Percentiles rank a stretch among this genome's conserved stretches.
phyloP scores from a whole-genome alignment of 2,329 filamentous ascomycete species.

The Diaporthe vexans region DNA sequence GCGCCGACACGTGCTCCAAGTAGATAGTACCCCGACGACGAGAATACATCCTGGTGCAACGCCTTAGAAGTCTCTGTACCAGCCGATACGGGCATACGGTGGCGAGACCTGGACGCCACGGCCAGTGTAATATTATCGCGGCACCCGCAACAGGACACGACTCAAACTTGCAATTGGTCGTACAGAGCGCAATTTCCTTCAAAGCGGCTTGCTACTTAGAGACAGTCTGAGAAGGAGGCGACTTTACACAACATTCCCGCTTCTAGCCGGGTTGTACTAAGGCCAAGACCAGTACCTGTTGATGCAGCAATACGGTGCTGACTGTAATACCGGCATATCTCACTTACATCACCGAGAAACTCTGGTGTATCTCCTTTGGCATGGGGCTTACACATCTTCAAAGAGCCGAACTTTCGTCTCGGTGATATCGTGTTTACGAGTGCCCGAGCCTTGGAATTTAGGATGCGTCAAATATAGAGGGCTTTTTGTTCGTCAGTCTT shows the following conservation, averaged over 20 bases:
- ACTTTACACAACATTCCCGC: slow-evolving; percentile 1
- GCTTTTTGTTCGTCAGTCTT: neutral
- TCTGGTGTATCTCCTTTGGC: neutral
- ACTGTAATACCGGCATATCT: neutral
- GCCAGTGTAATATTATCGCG: too few relatives aligned
- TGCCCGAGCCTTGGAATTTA: neutral
- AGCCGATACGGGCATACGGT: neutral
- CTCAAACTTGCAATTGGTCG: neutral
- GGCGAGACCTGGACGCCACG: neutral
- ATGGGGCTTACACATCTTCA: neutral
- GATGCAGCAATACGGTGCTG: neutral
- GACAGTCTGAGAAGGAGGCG: too few relatives aligned
- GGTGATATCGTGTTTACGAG: slow-evolving; percentile 19
- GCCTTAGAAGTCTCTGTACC: neutral
- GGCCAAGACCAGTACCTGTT: neutral
- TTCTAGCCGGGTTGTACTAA: neutral
- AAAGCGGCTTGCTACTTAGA: neutral
- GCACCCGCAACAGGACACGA: neutral
- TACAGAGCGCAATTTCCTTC: neutral
- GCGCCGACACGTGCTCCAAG: neutral
- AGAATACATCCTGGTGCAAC: neutral
- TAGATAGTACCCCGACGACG: neutral
- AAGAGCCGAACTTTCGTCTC: neutral
- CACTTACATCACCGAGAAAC: neutral
- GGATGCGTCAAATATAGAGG: neutral